Percentiles rank a stretch among this genome's conserved stretches.
These are phyloP conservation scores for Sarcodon sp. DNA, from an alignment of 768 basidiomycete species.

Conservation along the genomic window DNA sequence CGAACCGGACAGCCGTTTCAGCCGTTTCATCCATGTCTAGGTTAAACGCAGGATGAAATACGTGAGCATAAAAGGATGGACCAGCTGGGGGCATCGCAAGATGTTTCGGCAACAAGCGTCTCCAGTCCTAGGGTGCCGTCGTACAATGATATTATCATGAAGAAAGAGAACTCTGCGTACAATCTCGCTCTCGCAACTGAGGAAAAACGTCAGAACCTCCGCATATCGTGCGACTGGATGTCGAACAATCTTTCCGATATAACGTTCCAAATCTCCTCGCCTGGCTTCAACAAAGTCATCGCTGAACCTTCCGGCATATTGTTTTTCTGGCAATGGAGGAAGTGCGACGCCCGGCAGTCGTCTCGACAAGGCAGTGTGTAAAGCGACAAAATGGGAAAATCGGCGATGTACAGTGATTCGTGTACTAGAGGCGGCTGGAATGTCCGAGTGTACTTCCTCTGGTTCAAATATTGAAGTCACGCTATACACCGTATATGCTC, in stretches of 20 bases:
- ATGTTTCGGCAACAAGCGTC: conserved; percentile 44
- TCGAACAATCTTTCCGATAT: conserved; percentile 52
- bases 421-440: conserved; percentile 23
- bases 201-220: conserved; percentile 69
- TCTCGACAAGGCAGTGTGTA: conserved; percentile 58
- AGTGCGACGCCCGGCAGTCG: conserved; percentile 67
- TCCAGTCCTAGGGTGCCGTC: conserved; percentile 48
- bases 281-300: conserved; percentile 76
- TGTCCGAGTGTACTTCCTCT: conserved; percentile 10
- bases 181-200: conserved; percentile 61
- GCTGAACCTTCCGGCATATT: conserved; percentile 71
- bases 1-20: conserved; percentile 47
- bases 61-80: conserved; percentile 62
- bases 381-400: conserved; percentile 74
- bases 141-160: conserved; percentile 1
- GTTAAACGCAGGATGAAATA: conserved; percentile 81
- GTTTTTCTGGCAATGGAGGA: conserved; percentile 77
- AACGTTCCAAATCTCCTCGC: conserved; percentile 70
- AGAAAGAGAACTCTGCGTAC: conserved; percentile 28
- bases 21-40: conserved; percentile 61
- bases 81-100: conserved; percentile 54
- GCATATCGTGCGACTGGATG: conserved; percentile 72
- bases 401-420: conserved; percentile 69
- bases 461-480: conserved; percentile 61
- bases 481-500: conserved; percentile 63